phyloP scores from a whole-genome alignment of 1,284 basidiomycete species.

The Trichosporon inkin region DNA sequence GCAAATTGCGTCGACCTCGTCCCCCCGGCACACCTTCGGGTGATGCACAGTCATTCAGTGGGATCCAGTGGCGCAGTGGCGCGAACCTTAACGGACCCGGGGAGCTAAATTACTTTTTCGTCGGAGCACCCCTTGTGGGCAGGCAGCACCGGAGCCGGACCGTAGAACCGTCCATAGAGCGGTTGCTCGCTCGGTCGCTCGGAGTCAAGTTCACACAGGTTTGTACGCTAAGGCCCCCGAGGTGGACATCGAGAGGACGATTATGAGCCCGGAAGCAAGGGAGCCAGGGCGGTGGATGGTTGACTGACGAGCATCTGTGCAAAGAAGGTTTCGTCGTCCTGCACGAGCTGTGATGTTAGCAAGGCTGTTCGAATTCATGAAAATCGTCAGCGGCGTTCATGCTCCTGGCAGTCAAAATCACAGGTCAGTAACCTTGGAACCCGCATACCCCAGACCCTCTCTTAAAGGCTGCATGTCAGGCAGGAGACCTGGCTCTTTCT shows the following conservation, averaged over 20 bases:
- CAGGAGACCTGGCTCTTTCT: background rate
- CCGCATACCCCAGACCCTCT: background rate
- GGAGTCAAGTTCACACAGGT: too few relatives aligned
- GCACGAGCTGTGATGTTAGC: background rate
- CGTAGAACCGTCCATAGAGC: background rate
- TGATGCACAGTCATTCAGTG: background rate
- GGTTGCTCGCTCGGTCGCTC: too few relatives aligned
- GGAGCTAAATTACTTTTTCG: background rate
- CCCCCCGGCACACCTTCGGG: background rate
- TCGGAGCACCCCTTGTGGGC: background rate
- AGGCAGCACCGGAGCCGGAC: background rate
- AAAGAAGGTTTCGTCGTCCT: background rate
- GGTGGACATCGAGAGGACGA: too few relatives aligned
- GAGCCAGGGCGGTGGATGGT: background rate
- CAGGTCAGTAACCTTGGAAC: background rate
- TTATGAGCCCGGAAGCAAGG: background rate
- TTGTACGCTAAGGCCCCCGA: too few relatives aligned
- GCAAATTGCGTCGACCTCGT: background rate
- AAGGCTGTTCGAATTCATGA: background rate
- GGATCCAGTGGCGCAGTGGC: constrained; percentile 7
- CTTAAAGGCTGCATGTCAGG: background rate
- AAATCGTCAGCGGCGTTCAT: background rate
- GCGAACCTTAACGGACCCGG: constrained; percentile 5
- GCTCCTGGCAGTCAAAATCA: background rate
- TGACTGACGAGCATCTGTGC: background rate